Conservation (phyloP, 2,329 filamentous ascomycete genomes). For the Alternaria angustiovoidea region DNA sequence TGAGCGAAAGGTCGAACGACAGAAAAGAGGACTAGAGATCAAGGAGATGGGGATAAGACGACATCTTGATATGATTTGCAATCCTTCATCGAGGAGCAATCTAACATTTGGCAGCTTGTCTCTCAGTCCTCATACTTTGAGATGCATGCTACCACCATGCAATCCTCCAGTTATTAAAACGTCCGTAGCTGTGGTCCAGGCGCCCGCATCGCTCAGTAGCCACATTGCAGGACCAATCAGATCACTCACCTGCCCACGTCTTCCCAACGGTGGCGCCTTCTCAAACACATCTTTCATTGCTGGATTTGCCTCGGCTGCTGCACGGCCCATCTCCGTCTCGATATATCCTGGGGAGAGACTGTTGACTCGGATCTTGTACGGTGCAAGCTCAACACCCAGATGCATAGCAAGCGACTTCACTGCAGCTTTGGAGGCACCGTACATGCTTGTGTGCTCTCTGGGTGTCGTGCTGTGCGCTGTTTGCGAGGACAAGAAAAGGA, state of each 20-base stretch:
- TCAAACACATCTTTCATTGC: background rate
- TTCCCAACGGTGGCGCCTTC: background rate
- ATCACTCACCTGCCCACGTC: background rate
- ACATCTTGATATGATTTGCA: background rate
- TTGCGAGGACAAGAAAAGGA: background rate
- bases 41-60: background rate
- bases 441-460: background rate
- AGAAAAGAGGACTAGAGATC: background rate
- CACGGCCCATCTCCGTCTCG: background rate
- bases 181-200: background rate
- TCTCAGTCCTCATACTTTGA: background rate
- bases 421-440: background rate
- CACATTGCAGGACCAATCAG: background rate
- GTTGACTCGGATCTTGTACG: background rate
- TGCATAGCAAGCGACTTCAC: background rate
- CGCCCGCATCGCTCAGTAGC: background rate
- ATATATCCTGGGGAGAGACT: background rate
- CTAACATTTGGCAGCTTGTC: background rate
- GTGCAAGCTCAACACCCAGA: background rate
- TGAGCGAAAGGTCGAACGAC: background rate
- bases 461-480: background rate
- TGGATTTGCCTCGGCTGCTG: background rate
- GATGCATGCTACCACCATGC: background rate
- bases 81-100: background rate
- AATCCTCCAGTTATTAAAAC: background rate